phyloP scores from a whole-genome alignment of 306 rosid genomes.

The Prunus armeniaca region DNA sequence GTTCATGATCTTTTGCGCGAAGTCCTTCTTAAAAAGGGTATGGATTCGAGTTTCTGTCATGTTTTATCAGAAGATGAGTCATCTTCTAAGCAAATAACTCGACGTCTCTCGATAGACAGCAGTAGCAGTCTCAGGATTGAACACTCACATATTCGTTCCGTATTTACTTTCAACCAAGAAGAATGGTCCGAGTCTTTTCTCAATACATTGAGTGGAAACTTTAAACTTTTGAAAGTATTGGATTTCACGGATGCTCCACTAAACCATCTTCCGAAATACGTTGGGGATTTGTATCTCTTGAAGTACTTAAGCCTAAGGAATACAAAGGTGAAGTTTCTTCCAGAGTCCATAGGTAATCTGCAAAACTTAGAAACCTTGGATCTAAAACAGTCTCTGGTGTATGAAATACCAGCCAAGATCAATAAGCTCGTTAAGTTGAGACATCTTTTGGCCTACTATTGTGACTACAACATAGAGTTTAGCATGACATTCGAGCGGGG shows the following conservation, averaged over 20 bases:
- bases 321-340: conserved; percentile 18
- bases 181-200: neutral
- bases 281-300: conserved; percentile 6
- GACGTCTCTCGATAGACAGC: neutral
- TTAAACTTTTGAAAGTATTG: conserved; percentile 14
- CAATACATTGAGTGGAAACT: neutral
- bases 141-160: neutral
- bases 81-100: neutral
- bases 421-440: conserved; percentile 1
- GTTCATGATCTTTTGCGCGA: conserved; percentile 18
- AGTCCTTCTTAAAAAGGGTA: neutral
- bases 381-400: conserved; percentile 2
- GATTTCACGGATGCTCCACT: conserved; percentile 20
- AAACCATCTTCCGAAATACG: neutral
- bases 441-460: neutral
- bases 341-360: conserved; percentile 19
- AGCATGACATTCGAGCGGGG: neutral
- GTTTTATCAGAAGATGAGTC: neutral
- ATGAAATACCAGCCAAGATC: conserved; percentile 3
- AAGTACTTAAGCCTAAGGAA: conserved; percentile 12
- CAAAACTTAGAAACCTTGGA: conserved; percentile 21
- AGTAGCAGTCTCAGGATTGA: too few relatives aligned
- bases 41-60: neutral
- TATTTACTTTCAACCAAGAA: neutral
- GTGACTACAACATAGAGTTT: neutral